Base-by-base conservation (phyloP, 2,329 filamentous ascomycete species). In the Neonectria hederae region DNA sequence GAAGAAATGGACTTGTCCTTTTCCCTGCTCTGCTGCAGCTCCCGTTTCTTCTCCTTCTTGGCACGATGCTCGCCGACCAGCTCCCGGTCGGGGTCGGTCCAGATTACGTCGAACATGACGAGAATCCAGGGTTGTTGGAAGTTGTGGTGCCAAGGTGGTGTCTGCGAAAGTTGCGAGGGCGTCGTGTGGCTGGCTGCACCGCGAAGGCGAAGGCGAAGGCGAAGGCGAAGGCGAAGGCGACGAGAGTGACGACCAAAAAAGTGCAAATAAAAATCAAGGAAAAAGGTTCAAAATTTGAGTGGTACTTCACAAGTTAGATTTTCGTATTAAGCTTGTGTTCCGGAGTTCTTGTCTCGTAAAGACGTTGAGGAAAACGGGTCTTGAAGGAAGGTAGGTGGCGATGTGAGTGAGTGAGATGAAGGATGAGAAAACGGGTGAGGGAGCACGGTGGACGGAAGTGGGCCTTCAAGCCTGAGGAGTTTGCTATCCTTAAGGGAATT, bases 101-200 rank as follows among this genome's bases (percentile, higher is more conserved):
- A 89, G 51, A 86, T 77, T 32, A 88, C 83, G 72, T 88, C 85
- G 72, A 87, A 88, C 86, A 89, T 89, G 48, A 61, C 74, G 69
- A 32, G 30, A 52, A n/a, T 6, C 21, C 8, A 11, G 40, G 21
- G 38, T 21, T 6, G 11, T 14, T 21, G 2, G 17, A 21, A 42
- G 3, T 14, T 19, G 22, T 21, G 53, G 1, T 22, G 17, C 13
- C 22, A 14, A n/a, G 22, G 45, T 22, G n/a, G 13, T n/a, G n/a
- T 30, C 26, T 42, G n/a, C 14, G 17, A 42, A 17, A 28, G 24
- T 38, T 11, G 26, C 28, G 19, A 46, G 26, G 40, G n/a, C 32
- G 42, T 28, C n/a, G 43, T 28, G 40, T 19, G 22, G 26, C n/a
- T 32, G 17, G 10, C 11, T 22, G n/a, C 30, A 30, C 26, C 10